Evolutionary conservation across 2,329 filamentous ascomycete species (phyloP), one percentile per base, ranked within the genome.

Genomic region (Onygena corvina): DNA sequence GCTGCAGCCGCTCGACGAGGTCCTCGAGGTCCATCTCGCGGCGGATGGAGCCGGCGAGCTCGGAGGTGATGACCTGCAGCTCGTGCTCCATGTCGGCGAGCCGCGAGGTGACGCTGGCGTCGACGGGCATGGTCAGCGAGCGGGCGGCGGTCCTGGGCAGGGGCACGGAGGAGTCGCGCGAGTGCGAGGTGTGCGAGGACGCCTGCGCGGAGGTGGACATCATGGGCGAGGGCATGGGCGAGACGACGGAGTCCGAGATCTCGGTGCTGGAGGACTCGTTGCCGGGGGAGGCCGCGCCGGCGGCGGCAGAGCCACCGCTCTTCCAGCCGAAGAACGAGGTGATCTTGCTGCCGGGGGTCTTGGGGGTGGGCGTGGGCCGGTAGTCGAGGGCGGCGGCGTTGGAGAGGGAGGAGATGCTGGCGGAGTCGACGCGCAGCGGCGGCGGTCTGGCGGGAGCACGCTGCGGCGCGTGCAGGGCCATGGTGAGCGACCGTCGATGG

Each of bases 11-110:
- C 57, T 98, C 92, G 0, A 96, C 82, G 42, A 96, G 75, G 65
- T 98, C 92, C 66, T 98, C 92, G 27, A 98, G 69, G 58, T 98
- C 92, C 78, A 98, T 90, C 71, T 98, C 92, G 53, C 92, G 80
- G 59, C 86, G 81, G 61, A 98, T 96, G 23, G 92, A 96, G 57
- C 81, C 78, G 29, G 92, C 92, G 64, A 98, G 74, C 74, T 98
- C 92, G 52, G 82, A 78, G 71, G 87, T 94, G 68, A 98, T 90
- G 66, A 90, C 85, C 59, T 86, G 86, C 57, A 98, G 69, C 73
- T 98, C 92, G 64, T 88, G 84, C 72, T 98, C 92, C 72, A 98
- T 82, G 64, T 94, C 87, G 64, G 87, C 80, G 60, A 94, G 76
- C 65, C 88, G 64, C 58, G 74, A 56, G 74, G 70, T 58, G 65